phyloP scores from a whole-genome alignment of 2,329 filamentous ascomycete species.

The Passalora sequoiae region DNA sequence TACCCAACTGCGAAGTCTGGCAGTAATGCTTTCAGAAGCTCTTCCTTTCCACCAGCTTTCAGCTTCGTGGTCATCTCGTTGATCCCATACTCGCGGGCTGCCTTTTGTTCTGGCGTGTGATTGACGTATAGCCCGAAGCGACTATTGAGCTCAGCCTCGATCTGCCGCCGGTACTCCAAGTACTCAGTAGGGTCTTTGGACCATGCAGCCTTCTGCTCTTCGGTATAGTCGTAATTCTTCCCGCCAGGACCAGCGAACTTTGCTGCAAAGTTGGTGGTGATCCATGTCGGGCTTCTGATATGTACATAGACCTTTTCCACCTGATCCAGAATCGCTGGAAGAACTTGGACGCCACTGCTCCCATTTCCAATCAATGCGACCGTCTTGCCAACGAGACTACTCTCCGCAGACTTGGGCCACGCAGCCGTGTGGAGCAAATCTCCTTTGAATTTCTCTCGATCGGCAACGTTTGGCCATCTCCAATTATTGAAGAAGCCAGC shows the following conservation, averaged over 20 bases:
- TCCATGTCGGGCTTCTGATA: conserved; percentile 57
- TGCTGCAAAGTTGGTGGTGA: conserved; percentile 54
- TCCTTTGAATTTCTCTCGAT: conserved; percentile 34
- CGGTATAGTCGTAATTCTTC: conserved; percentile 34
- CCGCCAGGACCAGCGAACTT: conserved; percentile 47
- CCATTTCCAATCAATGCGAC: conserved; percentile 40
- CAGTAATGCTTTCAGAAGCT: background rate
- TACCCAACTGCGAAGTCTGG: background rate
- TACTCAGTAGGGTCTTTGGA: conserved; percentile 39
- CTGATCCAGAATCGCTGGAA: conserved; percentile 45
- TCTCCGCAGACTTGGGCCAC: conserved; percentile 31
- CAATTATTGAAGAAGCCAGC: conserved; percentile 5
- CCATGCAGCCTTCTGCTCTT: conserved; percentile 3
- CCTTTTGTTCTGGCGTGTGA: conserved; percentile 39
- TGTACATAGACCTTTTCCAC: background rate
- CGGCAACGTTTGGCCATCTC: conserved; percentile 31
- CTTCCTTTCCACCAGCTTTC: background rate
- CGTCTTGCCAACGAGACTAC: conserved; percentile 28
- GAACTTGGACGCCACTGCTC: conserved; percentile 36
- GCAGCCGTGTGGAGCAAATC: conserved; percentile 34
- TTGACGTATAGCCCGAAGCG: conserved; percentile 51
- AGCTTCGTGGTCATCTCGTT: conserved; percentile 36
- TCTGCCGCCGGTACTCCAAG: conserved; percentile 42
- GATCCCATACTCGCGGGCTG: conserved; percentile 21
- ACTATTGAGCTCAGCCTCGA: conserved; percentile 48